A percentile compares a stretch with the other conserved stretches of the same genome.
phyloP scores from a whole-genome alignment of 768 basidiomycete genomes.

The Terana coerulea region DNA sequence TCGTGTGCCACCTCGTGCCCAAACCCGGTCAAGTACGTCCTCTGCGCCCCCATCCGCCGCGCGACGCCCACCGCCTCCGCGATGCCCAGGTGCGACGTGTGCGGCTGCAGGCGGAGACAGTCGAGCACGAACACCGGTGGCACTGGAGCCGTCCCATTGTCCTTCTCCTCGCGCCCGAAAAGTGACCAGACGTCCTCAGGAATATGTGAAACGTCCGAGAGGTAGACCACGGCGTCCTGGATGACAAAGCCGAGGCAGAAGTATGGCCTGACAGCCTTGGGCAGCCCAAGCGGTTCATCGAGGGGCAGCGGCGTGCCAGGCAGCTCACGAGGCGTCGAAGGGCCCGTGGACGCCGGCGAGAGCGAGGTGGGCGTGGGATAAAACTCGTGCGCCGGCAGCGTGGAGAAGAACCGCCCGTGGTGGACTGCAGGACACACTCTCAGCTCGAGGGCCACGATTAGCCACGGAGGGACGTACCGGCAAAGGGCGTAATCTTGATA shows the following conservation, averaged over 20 bases:
- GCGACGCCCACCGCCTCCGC: slow-evolving; percentile 54
- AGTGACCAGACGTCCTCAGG: slow-evolving; percentile 68
- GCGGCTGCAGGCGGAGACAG: slow-evolving; percentile 60
- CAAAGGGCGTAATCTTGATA: slow-evolving; percentile 60
- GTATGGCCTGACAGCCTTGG: slow-evolving; percentile 48
- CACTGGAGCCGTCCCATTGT: slow-evolving; percentile 20
- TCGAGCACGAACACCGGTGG: slow-evolving; percentile 70
- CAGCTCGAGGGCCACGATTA: neutral
- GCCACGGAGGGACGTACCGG: slow-evolving; percentile 39
- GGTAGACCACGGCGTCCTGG: slow-evolving; percentile 63
- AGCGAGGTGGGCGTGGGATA: slow-evolving; percentile 37
- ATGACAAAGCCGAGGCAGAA: slow-evolving; percentile 68
- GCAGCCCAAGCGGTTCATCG: slow-evolving; percentile 6
- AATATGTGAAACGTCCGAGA: slow-evolving; percentile 81
- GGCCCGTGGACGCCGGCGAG: slow-evolving; percentile 26
- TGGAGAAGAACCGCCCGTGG: slow-evolving; percentile 64
- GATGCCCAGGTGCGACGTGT: slow-evolving; percentile 82
- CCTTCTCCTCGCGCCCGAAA: slow-evolving; percentile 28
- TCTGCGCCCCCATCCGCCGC: slow-evolving; percentile 50
- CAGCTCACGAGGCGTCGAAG: slow-evolving; percentile 22
- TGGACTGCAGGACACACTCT: slow-evolving; percentile 46
- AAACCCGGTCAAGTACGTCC: slow-evolving; percentile 75
- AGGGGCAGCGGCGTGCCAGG: slow-evolving; percentile 4
- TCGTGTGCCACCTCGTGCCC: slow-evolving; percentile 76
- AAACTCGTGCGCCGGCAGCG: slow-evolving; percentile 34